phyloP scores from a whole-genome alignment of 768 basidiomycete genomes.

The Crucibulum laeve region DNA sequence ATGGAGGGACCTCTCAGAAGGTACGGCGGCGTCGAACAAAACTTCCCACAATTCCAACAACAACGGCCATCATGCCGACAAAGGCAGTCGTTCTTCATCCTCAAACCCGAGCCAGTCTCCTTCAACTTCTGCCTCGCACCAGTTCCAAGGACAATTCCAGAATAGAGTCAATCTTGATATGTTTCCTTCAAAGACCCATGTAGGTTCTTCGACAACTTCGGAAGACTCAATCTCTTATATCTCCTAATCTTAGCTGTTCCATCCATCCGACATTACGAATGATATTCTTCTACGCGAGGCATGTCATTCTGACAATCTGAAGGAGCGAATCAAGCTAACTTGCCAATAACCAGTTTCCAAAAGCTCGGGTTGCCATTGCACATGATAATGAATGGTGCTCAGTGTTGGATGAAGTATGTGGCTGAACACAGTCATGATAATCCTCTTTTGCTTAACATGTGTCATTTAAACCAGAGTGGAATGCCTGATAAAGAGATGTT shows the following conservation, averaged over 20 bases:
- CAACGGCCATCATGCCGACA: not conserved
- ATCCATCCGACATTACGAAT: slow-evolving; percentile 2
- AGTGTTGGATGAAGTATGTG: not conserved
- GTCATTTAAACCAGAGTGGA: too few species aligned
- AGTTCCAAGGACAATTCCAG: too few species aligned
- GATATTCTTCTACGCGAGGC: not conserved
- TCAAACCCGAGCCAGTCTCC: too few species aligned
- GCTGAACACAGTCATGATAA: too few species aligned
- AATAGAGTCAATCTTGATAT: not conserved
- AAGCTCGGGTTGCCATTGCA: not conserved
- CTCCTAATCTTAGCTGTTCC: not conserved
- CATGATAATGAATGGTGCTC: not conserved
- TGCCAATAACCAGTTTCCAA: not conserved
- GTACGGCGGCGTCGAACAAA: not conserved
- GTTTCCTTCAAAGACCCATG: not conserved
- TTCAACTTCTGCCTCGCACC: too few species aligned
- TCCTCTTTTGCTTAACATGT: too few species aligned
- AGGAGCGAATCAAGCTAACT: not conserved
- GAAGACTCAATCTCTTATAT: not conserved
- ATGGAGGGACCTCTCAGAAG: not conserved
- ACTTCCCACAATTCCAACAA: not conserved
- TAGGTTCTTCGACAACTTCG: not conserved
- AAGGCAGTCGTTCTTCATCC: not conserved
- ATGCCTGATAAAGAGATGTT: too few species aligned
- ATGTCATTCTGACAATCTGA: not conserved